Evolutionary conservation across 805 yeast species (phyloP).

Genomic region (Helenozyma rhizophorensis): DNA sequence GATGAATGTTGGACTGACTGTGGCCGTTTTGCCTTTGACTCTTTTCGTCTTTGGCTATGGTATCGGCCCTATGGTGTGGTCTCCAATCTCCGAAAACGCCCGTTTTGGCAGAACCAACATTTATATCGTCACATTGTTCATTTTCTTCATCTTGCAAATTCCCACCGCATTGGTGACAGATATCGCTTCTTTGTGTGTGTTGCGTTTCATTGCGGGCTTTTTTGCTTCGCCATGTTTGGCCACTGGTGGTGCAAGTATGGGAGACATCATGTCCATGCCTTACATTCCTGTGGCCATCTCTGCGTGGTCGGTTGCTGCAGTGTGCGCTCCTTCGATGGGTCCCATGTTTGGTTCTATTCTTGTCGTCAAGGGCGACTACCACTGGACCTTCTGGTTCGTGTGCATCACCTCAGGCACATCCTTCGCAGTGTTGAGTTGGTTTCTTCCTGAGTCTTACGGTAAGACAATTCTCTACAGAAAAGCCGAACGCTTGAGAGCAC

Average conservation of each 20-base stretch:
- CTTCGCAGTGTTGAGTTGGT: slow-evolving; percentile 5
- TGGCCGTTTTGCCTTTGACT: slow-evolving; percentile 49
- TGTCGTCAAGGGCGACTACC: slow-evolving; percentile 15
- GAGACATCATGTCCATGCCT: slow-evolving; percentile 44
- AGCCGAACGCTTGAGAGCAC: slow-evolving; percentile 9
- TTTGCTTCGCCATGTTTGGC: slow-evolving; percentile 54
- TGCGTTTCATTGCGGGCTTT: slow-evolving; percentile 52
- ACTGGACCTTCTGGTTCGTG: slow-evolving; percentile 14
- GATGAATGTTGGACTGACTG: slow-evolving; percentile 40
- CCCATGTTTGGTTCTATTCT: slow-evolving; percentile 55
- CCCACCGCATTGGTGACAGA: slow-evolving; percentile 51
- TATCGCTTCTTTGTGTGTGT: slow-evolving; percentile 46
- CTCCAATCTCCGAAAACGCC: slow-evolving; percentile 57
- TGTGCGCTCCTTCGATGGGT: slow-evolving; percentile 52
- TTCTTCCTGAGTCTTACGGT: slow-evolving; percentile 12
- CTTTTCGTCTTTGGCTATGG: slow-evolving; percentile 60
- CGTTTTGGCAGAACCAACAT: slow-evolving; percentile 49
- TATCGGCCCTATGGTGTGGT: slow-evolving; percentile 53
- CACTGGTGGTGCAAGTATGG: slow-evolving; percentile 55
- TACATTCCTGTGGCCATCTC: slow-evolving; percentile 45
- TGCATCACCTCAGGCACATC: slow-evolving; percentile 8
- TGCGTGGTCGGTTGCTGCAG: slow-evolving; percentile 51
- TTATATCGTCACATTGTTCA: slow-evolving; percentile 42
- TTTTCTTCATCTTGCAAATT: slow-evolving; percentile 50
- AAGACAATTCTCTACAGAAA: slow-evolving; percentile 11